Base-by-base conservation (phyloP, 805 yeast genomes). In the Teunomyces atbi region DNA sequence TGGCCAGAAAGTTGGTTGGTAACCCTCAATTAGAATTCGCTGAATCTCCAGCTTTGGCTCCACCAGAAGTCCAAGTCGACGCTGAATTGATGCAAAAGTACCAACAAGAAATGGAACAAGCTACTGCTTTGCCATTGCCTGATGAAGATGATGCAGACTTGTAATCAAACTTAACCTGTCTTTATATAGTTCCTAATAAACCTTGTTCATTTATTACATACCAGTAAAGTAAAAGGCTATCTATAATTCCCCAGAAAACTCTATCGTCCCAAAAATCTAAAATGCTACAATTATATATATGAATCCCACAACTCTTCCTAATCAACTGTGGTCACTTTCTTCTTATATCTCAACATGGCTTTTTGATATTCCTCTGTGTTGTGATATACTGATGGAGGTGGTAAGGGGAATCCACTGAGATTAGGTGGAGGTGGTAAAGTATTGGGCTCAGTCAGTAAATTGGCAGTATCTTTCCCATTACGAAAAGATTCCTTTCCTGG, bases 141-240 rank as follows among this genome's bases (percentile, higher is more conserved):
- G 99, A 94, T 78, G 99, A 94, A 81, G 99, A 94, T 72, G 99
- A 94, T 68, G 97, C 97, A 68, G 99, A 94, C 77, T 87, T 94
- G 78, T 94, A 89, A 79, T 21, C 39, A 11, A 30, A 30, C 5
- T 15, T 15, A 7, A 13, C 16, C 28, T 18, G 39, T 21, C 32
- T n/a, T 26, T 30, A 28, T 18, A 21, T 41, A 41, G 36, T 30
- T 32, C 29, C 15, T 42, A 29, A 39, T 39, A 26, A 16, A 26
- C 20, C 42, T 39, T 28, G 44, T 41, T 41, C 36, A 41, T 29
- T 38, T 15, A 15, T 13, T 29, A n/a, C 8, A n/a, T 6, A 29
- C 13, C 16, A 29, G 26, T 23, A n/a, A n/a, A n/a, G n/a, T 23
- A 12, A 11, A 28, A 28, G n/a, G 15, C 33, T 33, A 13, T 15